phyloP scores from a whole-genome alignment of 2,329 filamentous ascomycete genomes.

The Westerdykella sp. region DNA sequence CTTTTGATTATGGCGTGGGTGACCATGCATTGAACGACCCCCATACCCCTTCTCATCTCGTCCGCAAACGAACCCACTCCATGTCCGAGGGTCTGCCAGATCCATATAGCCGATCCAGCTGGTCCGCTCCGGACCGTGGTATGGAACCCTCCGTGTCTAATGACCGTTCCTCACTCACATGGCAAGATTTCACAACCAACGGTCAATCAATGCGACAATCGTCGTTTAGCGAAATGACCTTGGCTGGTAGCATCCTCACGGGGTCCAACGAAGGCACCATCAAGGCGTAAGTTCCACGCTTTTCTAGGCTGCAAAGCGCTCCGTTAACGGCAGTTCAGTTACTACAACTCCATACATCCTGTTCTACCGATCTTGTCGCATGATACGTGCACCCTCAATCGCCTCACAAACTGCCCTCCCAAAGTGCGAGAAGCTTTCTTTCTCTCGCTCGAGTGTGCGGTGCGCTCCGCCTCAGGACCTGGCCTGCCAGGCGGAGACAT shows the following conservation, averaged over 20 bases:
- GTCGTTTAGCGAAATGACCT: conserved; percentile 31
- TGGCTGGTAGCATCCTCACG: conserved; percentile 31
- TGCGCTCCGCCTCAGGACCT: conserved; percentile 28
- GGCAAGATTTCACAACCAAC: conserved; percentile 27
- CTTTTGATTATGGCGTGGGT: conserved; percentile 26
- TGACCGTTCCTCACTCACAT: conserved; percentile 14
- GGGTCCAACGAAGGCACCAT: conserved; percentile 31
- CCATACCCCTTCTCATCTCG: conserved; percentile 27
- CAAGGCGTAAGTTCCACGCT: conserved; percentile 27
- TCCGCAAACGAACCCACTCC: conserved; percentile 35
- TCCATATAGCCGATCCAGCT: conserved; percentile 26
- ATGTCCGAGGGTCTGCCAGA: conserved; percentile 35
- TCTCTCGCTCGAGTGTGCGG: conserved; percentile 27
- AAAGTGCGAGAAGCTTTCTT: conserved; percentile 35
- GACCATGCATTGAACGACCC: conserved; percentile 28
- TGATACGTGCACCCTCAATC: conserved; percentile 28
- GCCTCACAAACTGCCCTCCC: conserved; percentile 29
- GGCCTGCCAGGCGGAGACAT: conserved; percentile 22
- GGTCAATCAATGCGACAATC: conserved; percentile 21
- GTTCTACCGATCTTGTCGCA: conserved; percentile 31
- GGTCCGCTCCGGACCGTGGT: conserved; percentile 32
- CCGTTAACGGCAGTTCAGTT: conserved; percentile 13
- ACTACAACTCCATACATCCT: conserved; percentile 33
- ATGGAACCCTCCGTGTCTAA: conserved; percentile 13
- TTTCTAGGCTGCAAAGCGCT: not conserved